Evolutionary conservation across 768 basidiomycete species (phyloP), one percentile per base, ranked within the genome.

Genomic region (Lactarius tabidus): DNA sequence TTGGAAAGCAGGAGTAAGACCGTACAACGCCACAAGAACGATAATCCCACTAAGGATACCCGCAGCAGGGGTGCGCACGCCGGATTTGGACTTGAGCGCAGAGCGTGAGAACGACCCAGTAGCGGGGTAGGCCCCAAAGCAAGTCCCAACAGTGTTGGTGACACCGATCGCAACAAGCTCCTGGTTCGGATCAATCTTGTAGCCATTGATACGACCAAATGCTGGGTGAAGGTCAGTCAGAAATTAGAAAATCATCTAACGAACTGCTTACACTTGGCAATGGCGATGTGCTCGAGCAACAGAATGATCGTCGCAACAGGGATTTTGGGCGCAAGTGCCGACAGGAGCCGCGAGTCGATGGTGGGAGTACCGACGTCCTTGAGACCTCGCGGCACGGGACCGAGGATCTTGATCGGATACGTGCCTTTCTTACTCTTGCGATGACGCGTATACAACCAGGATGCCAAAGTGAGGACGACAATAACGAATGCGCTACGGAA

Each of bases 81-180:
- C 97, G 0, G 93, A 95, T 76, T 96, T 98, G 35, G 91, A 87
- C 77, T 97, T 95, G 73, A 99, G 80, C 2, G 97, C 97, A 3
- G 95, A 91, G n/a, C 97, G 91, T 43, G 95, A 97, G 84, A 99
- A 99, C 1, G 95, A 98, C 2, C 97, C 97, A 15, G 97, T 99
- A 0, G 96, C 93, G 10, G 97, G 95, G 75, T 97, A 98, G 0
- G 95, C 96, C 59, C 77, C 84, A 75, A 99, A 98, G 70, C 91
- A 79, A 18, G 92, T 89, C 3, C 96, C 96, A 67, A 97, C 72
- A 1, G 91, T 91, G 75, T 96, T 96, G 20, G 94, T 91, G 23
- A 98, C 93, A n/a, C 96, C 96, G 70, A 99, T 98, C 48, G 96
- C 95, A 70, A 98, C 91, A 57, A 98, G 82, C 75, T 97, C 95